These are phyloP conservation scores for Roridomyces roridus DNA, from an alignment of 768 basidiomycete species.

Conservation along the genomic window DNA sequence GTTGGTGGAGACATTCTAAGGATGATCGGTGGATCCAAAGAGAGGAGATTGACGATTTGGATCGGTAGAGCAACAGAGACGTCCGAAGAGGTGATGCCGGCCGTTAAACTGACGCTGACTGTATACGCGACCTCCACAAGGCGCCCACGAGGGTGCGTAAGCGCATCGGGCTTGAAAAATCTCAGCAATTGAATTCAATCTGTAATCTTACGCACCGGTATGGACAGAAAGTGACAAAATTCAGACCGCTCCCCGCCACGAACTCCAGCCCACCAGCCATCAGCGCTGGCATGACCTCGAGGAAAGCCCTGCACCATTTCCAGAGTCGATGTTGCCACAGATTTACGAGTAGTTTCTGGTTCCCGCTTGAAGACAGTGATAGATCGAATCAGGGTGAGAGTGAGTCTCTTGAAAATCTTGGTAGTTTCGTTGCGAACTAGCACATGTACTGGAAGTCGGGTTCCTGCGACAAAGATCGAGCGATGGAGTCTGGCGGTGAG, in stretches of 20 bases:
- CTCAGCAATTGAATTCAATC: conserved; percentile 10
- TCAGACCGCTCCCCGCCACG: conserved; percentile 61
- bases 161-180: conserved; percentile 55
- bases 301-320: conserved; percentile 68
- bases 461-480: conserved; percentile 82
- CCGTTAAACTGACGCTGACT: conserved; percentile 67
- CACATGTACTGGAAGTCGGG: conserved; percentile 72
- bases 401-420: conserved; percentile 69
- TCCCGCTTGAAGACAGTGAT: conserved; percentile 63
- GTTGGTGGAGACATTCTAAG: conserved; percentile 4
- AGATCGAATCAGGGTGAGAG: conserved; percentile 68
- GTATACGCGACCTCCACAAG: conserved; percentile 81
- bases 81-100: conserved; percentile 65
- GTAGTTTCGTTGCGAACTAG: conserved; percentile 70
- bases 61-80: conserved; percentile 77
- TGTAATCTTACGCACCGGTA: conserved; percentile 66
- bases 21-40: conserved; percentile 80
- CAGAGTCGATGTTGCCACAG: conserved; percentile 68
- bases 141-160: conserved; percentile 70
- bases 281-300: conserved; percentile 76
- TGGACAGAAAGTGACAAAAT: conserved; percentile 70
- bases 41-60: conserved; percentile 82
- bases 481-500: conserved; percentile 75
- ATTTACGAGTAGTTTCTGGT: conserved; percentile 64
- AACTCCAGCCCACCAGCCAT: conserved; percentile 92